A percentile compares a stretch with the other conserved stretches of the same genome.
Evolutionary conservation across 164 flowering plant genomes (phyloP).

Genomic region (Magnolia sinica): DNA sequence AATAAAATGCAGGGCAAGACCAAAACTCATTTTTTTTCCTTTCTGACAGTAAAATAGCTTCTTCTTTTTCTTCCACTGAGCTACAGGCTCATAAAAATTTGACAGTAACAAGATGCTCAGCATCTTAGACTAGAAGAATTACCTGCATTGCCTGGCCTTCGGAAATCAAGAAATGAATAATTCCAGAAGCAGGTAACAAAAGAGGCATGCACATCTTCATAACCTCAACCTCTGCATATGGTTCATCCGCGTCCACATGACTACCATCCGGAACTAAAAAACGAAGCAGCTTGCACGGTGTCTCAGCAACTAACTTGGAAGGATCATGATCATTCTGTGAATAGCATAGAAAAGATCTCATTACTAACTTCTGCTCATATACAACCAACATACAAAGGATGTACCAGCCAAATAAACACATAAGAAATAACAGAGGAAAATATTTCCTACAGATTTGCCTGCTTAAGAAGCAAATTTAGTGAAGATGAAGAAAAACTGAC

Average conservation of each 20-base stretch:
- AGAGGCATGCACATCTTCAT: constrained; percentile 99
- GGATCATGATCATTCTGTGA: constrained; percentile 98
- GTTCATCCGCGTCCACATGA: constrained; percentile 89
- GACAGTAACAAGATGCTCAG: not conserved
- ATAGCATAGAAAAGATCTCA: constrained; percentile 6
- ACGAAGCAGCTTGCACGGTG: constrained; percentile 98
- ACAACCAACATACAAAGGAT: too few species aligned
- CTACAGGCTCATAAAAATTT: not conserved
- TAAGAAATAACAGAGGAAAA: not conserved
- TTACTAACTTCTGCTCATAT: not conserved
- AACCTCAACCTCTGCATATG: constrained; percentile 99
- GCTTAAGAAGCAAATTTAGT: not conserved
- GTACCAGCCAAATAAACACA: not conserved
- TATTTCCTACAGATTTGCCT: not conserved
- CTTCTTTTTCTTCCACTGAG: too few species aligned
- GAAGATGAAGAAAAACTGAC: not conserved
- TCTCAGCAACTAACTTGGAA: constrained; percentile 95
- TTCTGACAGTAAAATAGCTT: too few species aligned
- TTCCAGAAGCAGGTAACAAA: constrained; percentile 95
- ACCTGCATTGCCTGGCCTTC: constrained; percentile 99
- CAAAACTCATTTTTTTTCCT: too few species aligned
- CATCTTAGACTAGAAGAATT: constrained; percentile 8
- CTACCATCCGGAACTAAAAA: constrained; percentile 76
- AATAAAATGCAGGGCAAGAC: too few species aligned
- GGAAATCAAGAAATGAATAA: constrained; percentile 72